Evolutionary conservation across 108 stramenopile genomes (phyloP).

Genomic region (Tribonema minus): DNA sequence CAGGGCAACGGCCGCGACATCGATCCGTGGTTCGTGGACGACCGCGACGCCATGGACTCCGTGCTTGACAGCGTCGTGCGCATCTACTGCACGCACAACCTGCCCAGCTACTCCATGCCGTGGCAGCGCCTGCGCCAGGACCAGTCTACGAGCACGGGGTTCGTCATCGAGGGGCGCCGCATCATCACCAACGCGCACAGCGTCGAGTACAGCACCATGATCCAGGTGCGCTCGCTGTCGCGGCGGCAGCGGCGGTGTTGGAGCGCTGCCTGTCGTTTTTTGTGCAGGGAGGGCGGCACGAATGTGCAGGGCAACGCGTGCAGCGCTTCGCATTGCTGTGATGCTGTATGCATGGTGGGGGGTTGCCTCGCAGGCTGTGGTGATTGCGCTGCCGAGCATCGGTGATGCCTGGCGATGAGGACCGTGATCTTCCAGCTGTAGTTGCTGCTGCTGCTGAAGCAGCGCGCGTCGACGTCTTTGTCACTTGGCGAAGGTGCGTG

Average conservation of each 20-base stretch:
- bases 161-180: slow-evolving; percentile 48
- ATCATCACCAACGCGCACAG: slow-evolving; percentile 70
- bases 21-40: slow-evolving; percentile 12
- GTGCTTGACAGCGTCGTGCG: slow-evolving; percentile 18
- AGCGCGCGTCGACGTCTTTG: too few species aligned
- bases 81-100: slow-evolving; percentile 47
- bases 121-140: slow-evolving; percentile 52
- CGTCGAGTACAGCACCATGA: slow-evolving; percentile 57
- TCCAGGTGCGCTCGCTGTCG: slow-evolving; percentile 63
- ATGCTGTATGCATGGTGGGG: too few species aligned
- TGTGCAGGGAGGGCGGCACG: too few species aligned
- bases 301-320: too few species aligned
- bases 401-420: too few species aligned
- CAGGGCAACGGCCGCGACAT: not conserved
- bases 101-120: slow-evolving; percentile 42
- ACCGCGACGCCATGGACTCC: slow-evolving; percentile 20
- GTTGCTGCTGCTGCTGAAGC: too few species aligned
- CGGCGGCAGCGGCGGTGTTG: slow-evolving; percentile 34
- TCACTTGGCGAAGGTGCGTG: too few species aligned
- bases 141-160: slow-evolving; percentile 46
- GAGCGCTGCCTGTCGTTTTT: slow-evolving; percentile 49
- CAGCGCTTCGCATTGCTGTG: too few species aligned
- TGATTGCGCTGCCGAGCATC: too few species aligned
- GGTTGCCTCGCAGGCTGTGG: too few species aligned
- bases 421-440: too few species aligned